Evolutionary conservation across 2,329 filamentous ascomycete genomes (phyloP), one percentile per base, ranked within the genome.

Genomic region (Cladorrhinum sp.): DNA sequence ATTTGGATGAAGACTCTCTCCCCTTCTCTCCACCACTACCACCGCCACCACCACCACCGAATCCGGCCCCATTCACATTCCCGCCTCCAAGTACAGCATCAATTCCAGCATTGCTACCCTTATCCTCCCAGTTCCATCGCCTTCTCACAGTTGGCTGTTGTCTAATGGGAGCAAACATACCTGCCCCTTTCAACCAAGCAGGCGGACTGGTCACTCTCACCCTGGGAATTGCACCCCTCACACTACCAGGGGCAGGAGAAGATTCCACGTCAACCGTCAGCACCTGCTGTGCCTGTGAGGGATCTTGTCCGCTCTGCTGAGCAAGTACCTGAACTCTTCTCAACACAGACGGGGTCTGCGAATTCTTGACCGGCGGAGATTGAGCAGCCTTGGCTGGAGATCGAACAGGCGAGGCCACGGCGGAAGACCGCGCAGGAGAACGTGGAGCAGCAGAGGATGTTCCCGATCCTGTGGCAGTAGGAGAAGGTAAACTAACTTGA

Each of bases 161-260:
- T 20, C n/a, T 46, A 20, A 21, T 20, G 10, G 42, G 18, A 20
- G 42, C n/a, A 46, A 20, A 46, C 14, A 46, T 16, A 18, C 42
- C 42, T 4, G 42, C 16, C 10, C 42, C 18, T 23, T 49, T 57
- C 21, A 57, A 24, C 54, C 54, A 57, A 24, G 54, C 54, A 30
- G 54, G 54, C 3, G 54, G 54, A 23, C 54, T 57, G 14, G 39
- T 57, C 6, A 57, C 54, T 30, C 54, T 24, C 26, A 33, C 54
- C 16, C 54, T 36, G 2, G 54, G 54, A 12, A 57, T 20, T 16
- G 3, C 33, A 6, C 21, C 39, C 12, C 26, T 55, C 1, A 2
- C 33, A 24, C 53, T 26, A n/a, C 16, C 16, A 2, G 21, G 33
- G 2, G 20, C 53, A 3, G 30, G 18, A 3, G 26, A 20, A n/a